phyloP scores from a whole-genome alignment of 2,329 filamentous ascomycete species.

The Epicoccum nigrum region DNA sequence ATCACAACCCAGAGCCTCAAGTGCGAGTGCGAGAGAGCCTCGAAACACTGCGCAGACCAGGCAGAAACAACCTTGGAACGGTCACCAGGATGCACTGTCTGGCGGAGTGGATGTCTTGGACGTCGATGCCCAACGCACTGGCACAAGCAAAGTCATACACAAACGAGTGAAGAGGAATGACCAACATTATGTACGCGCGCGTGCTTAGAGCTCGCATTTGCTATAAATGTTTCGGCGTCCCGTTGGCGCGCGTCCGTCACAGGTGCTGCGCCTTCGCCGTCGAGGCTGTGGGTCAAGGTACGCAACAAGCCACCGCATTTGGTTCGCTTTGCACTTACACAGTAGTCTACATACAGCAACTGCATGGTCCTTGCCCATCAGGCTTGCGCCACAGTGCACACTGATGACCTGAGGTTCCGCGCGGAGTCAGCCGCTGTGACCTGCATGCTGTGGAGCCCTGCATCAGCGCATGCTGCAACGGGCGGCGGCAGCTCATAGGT shows the following conservation, averaged over 20 bases:
- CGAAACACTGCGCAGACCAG: constrained; percentile 24
- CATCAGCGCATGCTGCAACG: constrained; percentile 4
- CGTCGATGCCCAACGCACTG: constrained; percentile 19
- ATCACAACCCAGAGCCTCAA: no score
- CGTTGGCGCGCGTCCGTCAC: constrained; percentile 15
- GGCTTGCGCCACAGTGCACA: constrained; percentile 5
- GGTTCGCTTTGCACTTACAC: constrained; percentile 16
- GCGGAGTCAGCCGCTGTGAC: constrained; percentile 14
- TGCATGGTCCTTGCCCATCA: constrained; percentile 22
- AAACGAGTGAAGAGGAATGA: constrained; percentile 16
- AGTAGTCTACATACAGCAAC: no score
- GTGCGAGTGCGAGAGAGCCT: constrained; percentile 17
- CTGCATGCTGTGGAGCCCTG: constrained; percentile 14
- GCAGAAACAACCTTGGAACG: constrained; percentile 24
- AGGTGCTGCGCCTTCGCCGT: constrained; percentile 17
- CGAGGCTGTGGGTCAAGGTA: constrained; percentile 6
- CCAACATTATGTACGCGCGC: constrained; percentile 21
- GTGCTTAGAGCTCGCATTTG: constrained; percentile 20
- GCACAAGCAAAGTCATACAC: constrained; percentile 26
- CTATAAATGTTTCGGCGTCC: constrained; percentile 33
- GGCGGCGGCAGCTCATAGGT: constrained; percentile 1
- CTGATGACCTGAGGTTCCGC: constrained; percentile 22
- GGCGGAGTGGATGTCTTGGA: constrained; percentile 23
- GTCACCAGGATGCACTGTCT: constrained; percentile 17
- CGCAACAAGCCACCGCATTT: constrained; percentile 28